phyloP scores from a whole-genome alignment of 2,329 filamentous ascomycete genomes.

The Phyllosticta paracitricarpa region DNA sequence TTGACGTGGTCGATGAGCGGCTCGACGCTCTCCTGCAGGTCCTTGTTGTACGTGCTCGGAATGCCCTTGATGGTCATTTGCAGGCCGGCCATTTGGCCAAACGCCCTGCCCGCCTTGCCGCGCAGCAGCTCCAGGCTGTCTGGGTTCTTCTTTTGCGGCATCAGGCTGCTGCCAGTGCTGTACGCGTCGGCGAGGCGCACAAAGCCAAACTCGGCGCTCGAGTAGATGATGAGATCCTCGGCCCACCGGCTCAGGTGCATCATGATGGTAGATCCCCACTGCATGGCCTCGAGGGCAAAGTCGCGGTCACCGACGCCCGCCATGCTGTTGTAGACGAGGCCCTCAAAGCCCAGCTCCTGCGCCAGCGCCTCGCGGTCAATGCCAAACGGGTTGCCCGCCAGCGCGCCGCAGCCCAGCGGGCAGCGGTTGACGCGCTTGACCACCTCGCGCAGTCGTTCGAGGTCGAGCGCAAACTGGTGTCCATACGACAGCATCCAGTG shows the following conservation, averaged over 20 bases:
- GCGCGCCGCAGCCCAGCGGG: conserved; percentile 64
- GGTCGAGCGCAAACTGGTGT: conserved; percentile 60
- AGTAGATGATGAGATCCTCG: conserved; percentile 81
- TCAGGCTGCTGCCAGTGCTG: conserved; percentile 63
- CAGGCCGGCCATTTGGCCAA: conserved; percentile 72
- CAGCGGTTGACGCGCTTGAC: conserved; percentile 61
- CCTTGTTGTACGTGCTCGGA: conserved; percentile 81
- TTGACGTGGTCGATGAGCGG: conserved; percentile 78
- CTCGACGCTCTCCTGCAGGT: conserved; percentile 80
- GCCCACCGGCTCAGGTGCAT: conserved; percentile 70
- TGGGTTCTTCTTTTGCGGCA: conserved; percentile 79
- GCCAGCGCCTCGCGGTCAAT: conserved; percentile 74
- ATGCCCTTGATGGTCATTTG: conserved; percentile 69
- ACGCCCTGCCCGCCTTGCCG: conserved; percentile 66
- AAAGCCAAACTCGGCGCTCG: conserved; percentile 65
- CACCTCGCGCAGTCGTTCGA: conserved; percentile 66
- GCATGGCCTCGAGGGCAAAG: conserved; percentile 72
- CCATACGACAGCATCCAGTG: conserved; percentile 74
- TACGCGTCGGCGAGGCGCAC: conserved; percentile 70
- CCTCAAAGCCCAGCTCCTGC: conserved; percentile 69
- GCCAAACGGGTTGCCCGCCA: conserved; percentile 73
- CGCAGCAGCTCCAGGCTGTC: conserved; percentile 66
- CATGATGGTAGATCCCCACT: conserved; percentile 72
- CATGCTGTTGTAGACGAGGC: conserved; percentile 68
- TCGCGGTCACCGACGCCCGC: conserved; percentile 66